Conservation (phyloP, 345 rosid species). For the Microthlaspi erraticum region DNA sequence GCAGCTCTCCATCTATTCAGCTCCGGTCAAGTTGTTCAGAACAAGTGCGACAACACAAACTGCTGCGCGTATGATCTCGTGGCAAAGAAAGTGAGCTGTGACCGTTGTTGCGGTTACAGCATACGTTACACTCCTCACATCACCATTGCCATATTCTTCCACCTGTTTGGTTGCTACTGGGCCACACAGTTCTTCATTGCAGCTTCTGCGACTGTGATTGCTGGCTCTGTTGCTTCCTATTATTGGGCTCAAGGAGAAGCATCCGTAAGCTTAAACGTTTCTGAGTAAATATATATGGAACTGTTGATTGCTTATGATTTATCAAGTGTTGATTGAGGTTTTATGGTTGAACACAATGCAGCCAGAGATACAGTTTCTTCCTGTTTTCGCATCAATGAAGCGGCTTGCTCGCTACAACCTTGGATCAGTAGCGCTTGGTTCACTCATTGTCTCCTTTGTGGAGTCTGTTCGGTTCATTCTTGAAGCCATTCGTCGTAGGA, state of each 20-base stretch:
- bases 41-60: slow-evolving; percentile 69
- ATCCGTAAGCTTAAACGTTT: slow-evolving; percentile 56
- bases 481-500: slow-evolving; percentile 79
- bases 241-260: slow-evolving; percentile 95
- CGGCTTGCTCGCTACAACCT: slow-evolving; percentile 81
- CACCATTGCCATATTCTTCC: slow-evolving; percentile 84
- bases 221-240: slow-evolving; percentile 94
- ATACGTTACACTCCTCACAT: slow-evolving; percentile 94
- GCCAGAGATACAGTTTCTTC: slow-evolving; percentile 93
- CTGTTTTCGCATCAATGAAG: slow-evolving; percentile 95
- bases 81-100: slow-evolving; percentile 81
- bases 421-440: slow-evolving; percentile 96
- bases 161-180: slow-evolving; percentile 95
- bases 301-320: neutral
- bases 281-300: slow-evolving; percentile 7
- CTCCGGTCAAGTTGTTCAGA: slow-evolving; percentile 82
- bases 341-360: slow-evolving; percentile 52
- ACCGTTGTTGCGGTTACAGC: slow-evolving; percentile 88
- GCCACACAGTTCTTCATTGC: slow-evolving; percentile 92
- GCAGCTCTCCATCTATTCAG: slow-evolving; percentile 93
- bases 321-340: slow-evolving; percentile 17
- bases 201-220: slow-evolving; percentile 83
- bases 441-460: slow-evolving; percentile 83
- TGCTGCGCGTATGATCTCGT: slow-evolving; percentile 92
- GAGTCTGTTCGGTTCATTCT: slow-evolving; percentile 92